phyloP scores from a whole-genome alignment of 179 eudicot species.

The Silene vulgaris region DNA sequence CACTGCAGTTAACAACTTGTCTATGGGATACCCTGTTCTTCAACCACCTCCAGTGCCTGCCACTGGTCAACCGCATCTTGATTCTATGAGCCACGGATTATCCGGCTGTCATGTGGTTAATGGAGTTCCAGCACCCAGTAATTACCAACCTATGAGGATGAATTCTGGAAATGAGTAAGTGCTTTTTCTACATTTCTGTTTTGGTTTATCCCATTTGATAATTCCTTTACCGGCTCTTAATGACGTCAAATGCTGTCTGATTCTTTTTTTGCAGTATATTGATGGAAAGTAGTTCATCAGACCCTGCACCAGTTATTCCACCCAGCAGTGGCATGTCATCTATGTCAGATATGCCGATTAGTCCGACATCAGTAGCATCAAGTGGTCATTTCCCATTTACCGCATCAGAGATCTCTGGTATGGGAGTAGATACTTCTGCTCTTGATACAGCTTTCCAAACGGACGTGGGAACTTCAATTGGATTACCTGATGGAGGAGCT shows the following conservation, averaged over 20 bases:
- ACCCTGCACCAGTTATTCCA: conserved; percentile 55
- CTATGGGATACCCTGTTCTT: conserved; percentile 95
- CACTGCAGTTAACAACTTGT: conserved; percentile 86
- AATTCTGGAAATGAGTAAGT: conserved; percentile 87
- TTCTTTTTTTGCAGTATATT: conserved; percentile 47
- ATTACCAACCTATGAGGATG: conserved; percentile 77
- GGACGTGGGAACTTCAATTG: conserved; percentile 80
- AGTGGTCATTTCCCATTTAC: conserved; percentile 87
- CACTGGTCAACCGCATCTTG: conserved; percentile 86
- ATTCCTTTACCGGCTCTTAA: neutral
- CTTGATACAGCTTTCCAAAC: conserved; percentile 81
- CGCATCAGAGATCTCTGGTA: conserved; percentile 79
- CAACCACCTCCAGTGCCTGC: conserved; percentile 75
- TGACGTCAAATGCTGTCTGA: neutral
- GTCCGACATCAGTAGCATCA: conserved; percentile 93
- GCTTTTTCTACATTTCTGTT: conserved; percentile 6
- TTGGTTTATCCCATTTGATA: neutral
- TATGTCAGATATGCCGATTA: conserved; percentile 82
- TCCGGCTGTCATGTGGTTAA: conserved; percentile 83
- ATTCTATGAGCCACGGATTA: conserved; percentile 69
- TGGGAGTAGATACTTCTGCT: conserved; percentile 84
- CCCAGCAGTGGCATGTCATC: conserved; percentile 51
- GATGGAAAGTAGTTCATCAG: conserved; percentile 52
- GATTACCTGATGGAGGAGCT: conserved; percentile 68
- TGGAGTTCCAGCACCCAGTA: conserved; percentile 92